Evolutionary conservation across 352 stramenopile genomes (phyloP), one percentile per base, ranked within the genome.

Genomic region (Globisporangium recalcitrans): DNA sequence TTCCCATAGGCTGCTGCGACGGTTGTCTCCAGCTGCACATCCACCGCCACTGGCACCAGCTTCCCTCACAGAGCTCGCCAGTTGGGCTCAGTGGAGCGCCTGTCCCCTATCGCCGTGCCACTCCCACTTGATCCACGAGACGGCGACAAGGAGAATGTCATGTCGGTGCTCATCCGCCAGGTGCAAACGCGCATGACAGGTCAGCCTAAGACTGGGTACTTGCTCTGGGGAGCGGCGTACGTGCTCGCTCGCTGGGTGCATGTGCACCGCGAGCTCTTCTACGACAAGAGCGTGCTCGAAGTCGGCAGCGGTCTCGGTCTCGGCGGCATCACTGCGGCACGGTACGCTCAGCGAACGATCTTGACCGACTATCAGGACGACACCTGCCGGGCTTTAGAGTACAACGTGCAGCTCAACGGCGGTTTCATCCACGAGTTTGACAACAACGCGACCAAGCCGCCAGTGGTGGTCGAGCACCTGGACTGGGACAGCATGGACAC

Each of bases 341-440:
- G 82, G 2, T 93, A 90, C 60, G 82, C 84, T 11, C 63, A 67
- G 7, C 60, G 65, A 0, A 93, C 80, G 4, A 79, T 78, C 19
- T 73, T 95, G 29, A 95, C 86, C 6, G 86, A 95, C 63, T 95
- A 93, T 64, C 86, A 95, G 61, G 71, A 82, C 14, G 86, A 95
- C 56, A 95, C 86, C 11, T 90, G 82, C 49, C 67, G 70, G 8
- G 84, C 86, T 0, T 68, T 95, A 16, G 66, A 77, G 66, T 93
- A 93, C 71, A 95, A 95, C 60, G 74, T 91, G 8, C 67, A 76
- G 27, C 73, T 95, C 1, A 95, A 95, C 70, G 73, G 68, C 21
- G 63, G 59, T 7, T 93, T 93, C 59, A 92, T 71, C 3, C 82
- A 91, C 63, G 79, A 78, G 31, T 74, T 88, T 22, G 78, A 90